Evolutionary conservation across 225 moss, liverwort and hornwort species (phyloP), one percentile per base, ranked within the genome.

Genomic region (Bryoerythrophyllum caledonicum): DNA sequence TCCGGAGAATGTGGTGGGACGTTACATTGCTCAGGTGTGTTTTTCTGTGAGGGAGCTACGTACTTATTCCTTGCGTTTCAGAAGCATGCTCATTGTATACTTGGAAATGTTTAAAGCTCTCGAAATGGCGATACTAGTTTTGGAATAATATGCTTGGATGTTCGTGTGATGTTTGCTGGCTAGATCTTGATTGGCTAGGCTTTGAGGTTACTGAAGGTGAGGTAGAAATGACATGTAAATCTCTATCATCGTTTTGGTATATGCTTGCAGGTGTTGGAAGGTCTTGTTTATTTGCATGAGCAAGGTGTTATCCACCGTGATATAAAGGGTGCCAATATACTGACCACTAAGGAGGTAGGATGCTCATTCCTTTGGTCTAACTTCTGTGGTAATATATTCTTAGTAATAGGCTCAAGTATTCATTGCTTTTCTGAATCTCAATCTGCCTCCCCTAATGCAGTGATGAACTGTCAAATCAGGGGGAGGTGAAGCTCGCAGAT

Each of bases 251-350:
- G 63, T 24, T 48, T 49, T 53, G 52, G 44, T 21, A 44, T 59
- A 24, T 58, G 48, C 43, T 74, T 73, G 57, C 70, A 93, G 93
- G 91, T 93, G 9, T 64, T 93, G 83, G 93, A 93, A 80, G 93
- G 93, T 53, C 87, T 93, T 62, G 93, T 93, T 28, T 93, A 93
- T 71, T 76, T 93, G 68, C 93, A 93, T 73, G 93, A 93, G 63
- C 93, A 93, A 82, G 93, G 93, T 72, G 91, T 93, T 43, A 93
- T 93, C 63, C 93, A 93, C 78, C 77, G 93, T 63, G 93, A 93
- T 75, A 93, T 93, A 67, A 93, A 93, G 80, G 93, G 93, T 65
- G 93, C 93, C 59, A 93, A 93, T 75, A 93, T 93, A 60, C 86
- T 93, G 26, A 93, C 88, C 19, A 93, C 93, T 49, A 93, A 93